Evolutionary conservation across 345 rosid species (phyloP).

Genomic region (Garcia nutans): DNA sequence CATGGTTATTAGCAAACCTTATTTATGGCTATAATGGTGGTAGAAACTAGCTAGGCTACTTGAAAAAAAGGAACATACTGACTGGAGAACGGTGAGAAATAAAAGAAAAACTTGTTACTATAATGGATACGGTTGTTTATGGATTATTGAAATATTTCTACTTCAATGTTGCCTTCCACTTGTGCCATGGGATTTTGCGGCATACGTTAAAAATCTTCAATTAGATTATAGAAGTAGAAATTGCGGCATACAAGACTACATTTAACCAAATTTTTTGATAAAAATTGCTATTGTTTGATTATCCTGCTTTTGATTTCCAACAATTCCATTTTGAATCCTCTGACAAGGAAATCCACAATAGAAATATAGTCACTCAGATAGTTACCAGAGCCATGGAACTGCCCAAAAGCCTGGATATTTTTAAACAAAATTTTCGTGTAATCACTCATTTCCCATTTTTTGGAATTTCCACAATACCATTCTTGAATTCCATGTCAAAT

Average conservation of each 20-base stretch:
- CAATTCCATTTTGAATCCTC: constrained; percentile 12
- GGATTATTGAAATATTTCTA: constrained; percentile 20
- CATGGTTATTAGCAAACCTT: too few species aligned
- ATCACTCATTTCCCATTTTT: not conserved
- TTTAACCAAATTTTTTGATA: not conserved
- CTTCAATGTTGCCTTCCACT: constrained; percentile 20
- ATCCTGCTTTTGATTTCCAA: not conserved
- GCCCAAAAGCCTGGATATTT: constrained; percentile 19
- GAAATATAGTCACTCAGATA: not conserved
- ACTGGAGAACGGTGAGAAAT: constrained; percentile 11
- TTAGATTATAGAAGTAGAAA: not conserved
- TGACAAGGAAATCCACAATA: not conserved
- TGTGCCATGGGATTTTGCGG: constrained; percentile 7
- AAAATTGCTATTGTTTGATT: not conserved
- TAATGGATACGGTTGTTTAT: constrained; percentile 16
- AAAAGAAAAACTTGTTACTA: constrained; percentile 10
- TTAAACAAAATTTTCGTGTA: not conserved
- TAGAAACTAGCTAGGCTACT: too few species aligned
- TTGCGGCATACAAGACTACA: rapidly evolving
- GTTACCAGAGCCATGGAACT: not conserved
- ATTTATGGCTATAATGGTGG: too few species aligned
- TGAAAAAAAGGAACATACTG: not conserved
- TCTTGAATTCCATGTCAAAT: constrained; percentile 13
- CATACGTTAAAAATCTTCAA: not conserved
- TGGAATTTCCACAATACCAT: constrained; percentile 15